Conservation (phyloP, 495 filamentous ascomycete species). For the Aspergillus carlsbadensis region DNA sequence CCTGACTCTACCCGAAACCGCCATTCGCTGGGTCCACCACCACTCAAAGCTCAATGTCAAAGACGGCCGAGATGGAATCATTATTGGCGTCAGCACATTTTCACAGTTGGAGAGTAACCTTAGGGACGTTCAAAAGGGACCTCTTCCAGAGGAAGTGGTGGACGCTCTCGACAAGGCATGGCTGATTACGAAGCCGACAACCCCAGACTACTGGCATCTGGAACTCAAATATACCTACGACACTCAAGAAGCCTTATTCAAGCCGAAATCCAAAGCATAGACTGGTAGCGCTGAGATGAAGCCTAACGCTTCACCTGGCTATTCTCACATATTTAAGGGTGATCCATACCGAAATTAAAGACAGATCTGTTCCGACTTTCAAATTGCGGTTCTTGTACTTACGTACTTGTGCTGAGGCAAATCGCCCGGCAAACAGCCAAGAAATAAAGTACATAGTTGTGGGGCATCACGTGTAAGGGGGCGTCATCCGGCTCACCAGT, state of each 20-base stretch:
- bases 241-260: slow-evolving; percentile 64
- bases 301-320: too few species aligned
- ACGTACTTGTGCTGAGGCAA: too few species aligned
- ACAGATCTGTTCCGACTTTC: too few species aligned
- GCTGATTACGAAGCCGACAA: slow-evolving; percentile 62
- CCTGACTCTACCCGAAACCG: slow-evolving; percentile 78
- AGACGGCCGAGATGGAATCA: slow-evolving; percentile 69
- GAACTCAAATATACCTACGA: slow-evolving; percentile 77
- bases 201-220: slow-evolving; percentile 72
- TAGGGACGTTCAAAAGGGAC: slow-evolving; percentile 77
- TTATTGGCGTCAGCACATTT: slow-evolving; percentile 76
- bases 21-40: slow-evolving; percentile 77
- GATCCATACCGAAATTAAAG: too few species aligned
- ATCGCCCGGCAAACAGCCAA: too few species aligned
- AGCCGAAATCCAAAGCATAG: slow-evolving; percentile 26
- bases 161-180: slow-evolving; percentile 75
- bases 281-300: too few species aligned
- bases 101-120: slow-evolving; percentile 76
- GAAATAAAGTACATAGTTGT: too few species aligned
- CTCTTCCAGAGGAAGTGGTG: slow-evolving; percentile 81
- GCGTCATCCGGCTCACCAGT: not conserved
- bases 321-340: too few species aligned
- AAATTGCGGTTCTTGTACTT: too few species aligned
- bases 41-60: slow-evolving; percentile 77
- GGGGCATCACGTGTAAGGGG: too few species aligned